Conservation (phyloP, 106 monocot species). For the Dendrobium nobile region DNA sequence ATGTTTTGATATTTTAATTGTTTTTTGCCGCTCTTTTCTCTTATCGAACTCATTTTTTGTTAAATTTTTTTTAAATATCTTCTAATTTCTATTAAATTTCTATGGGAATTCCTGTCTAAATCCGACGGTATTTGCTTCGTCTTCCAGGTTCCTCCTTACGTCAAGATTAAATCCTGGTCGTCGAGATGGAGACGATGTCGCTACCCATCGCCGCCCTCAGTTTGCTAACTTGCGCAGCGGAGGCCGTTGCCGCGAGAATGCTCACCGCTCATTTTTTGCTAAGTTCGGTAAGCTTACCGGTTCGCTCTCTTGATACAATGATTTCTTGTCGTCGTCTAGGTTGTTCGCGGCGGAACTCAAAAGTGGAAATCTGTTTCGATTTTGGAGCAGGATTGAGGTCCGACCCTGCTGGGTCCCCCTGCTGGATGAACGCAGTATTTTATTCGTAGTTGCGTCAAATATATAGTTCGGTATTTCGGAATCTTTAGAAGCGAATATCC, state of each 20-base stretch:
- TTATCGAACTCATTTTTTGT: too few species aligned
- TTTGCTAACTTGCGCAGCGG: not conserved
- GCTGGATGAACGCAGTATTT: too few species aligned
- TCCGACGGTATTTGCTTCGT: not conserved
- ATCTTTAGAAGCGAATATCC: too few species aligned
- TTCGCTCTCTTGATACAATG: not conserved
- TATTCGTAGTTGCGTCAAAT: too few species aligned
- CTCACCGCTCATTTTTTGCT: not conserved
- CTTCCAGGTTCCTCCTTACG: not conserved
- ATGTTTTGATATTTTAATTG: too few species aligned
- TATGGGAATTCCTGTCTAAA: too few species aligned
- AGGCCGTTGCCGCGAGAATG: not conserved
- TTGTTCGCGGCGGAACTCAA: not conserved
- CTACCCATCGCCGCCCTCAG: not conserved
- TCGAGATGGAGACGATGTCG: constrained; percentile 1
- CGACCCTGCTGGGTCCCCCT: not conserved
- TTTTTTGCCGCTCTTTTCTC: too few species aligned
- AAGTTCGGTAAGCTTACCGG: not conserved
- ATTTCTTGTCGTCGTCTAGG: not conserved
- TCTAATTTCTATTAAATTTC: not conserved
- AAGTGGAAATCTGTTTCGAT: not conserved
- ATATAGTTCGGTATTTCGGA: too few species aligned
- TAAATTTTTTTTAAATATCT: not conserved
- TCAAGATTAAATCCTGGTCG: not conserved
- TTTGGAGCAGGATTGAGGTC: not conserved